These are phyloP conservation scores for Coelastrella sp. DNA, from an alignment of 139 green algal species.

Conservation along the genomic window DNA sequence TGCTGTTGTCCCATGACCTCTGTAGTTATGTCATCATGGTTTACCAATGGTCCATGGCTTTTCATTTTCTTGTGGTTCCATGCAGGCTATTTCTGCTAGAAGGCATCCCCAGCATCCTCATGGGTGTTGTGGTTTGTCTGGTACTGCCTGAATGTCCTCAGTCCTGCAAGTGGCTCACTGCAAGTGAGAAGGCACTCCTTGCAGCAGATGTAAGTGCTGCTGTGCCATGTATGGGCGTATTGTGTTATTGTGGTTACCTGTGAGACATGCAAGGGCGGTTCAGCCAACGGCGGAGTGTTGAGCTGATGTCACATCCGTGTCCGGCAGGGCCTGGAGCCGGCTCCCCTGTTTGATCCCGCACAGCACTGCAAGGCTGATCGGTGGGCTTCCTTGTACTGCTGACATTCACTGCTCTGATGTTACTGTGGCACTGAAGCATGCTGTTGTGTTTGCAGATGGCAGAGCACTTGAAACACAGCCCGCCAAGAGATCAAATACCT, in stretches of 20 bases:
- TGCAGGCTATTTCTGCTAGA: slow-evolving; percentile 52
- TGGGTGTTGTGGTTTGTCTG: slow-evolving; percentile 21
- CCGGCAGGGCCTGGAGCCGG: too few species aligned
- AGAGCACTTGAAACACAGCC: not conserved
- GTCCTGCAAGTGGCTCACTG: slow-evolving; percentile 21
- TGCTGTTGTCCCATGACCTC: too few species aligned
- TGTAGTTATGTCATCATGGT: too few species aligned
- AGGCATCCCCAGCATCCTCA: slow-evolving; percentile 37
- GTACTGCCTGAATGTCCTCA: slow-evolving; percentile 16
- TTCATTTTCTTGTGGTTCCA: too few species aligned
- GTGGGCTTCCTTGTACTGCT: not conserved
- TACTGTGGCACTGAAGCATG: not conserved
- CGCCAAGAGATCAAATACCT: not conserved
- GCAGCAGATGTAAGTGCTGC: slow-evolving; percentile 34
- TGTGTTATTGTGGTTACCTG: not conserved
- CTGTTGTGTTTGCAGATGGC: slow-evolving; percentile 11
- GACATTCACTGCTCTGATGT: not conserved
- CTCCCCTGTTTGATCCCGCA: too few species aligned
- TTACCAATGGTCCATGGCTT: too few species aligned
- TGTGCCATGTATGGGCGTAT: not conserved
- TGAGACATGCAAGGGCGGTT: too few species aligned
- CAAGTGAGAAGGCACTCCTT: slow-evolving; percentile 20
- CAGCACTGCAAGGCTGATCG: too few species aligned
- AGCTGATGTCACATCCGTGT: too few species aligned
- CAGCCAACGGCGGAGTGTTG: too few species aligned